phyloP scores from a whole-genome alignment of 225 moss, liverwort and hornwort species.

The Thuidium tamariscinum region DNA sequence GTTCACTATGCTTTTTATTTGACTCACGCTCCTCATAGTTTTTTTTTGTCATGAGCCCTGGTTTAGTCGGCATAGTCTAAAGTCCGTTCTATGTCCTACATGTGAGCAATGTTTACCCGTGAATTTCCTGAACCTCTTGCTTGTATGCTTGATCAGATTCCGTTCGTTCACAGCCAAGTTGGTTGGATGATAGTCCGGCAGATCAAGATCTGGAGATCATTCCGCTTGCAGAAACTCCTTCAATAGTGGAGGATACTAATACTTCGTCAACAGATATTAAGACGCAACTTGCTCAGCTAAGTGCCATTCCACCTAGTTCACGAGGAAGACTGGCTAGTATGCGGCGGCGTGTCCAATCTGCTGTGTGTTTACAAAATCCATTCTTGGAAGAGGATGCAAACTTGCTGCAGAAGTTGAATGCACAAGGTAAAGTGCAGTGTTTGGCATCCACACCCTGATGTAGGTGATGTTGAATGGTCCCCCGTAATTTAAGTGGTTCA shows the following conservation, averaged over 20 bases:
- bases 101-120: not conserved
- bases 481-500: not conserved
- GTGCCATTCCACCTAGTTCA: constrained; percentile 24
- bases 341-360: constrained; percentile 60
- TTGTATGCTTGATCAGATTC: constrained; percentile 17
- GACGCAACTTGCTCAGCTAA: constrained; percentile 20
- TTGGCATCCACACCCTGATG: not conserved
- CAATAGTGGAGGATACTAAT: constrained; percentile 1
- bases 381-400: constrained; percentile 49
- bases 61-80: not conserved
- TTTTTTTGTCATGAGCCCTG: not conserved
- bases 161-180: constrained; percentile 17
- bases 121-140: not conserved
- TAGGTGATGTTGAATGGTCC: not conserved
- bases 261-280: constrained; percentile 14
- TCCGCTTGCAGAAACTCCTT: constrained; percentile 20
- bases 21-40: not conserved
- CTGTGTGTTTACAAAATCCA: constrained; percentile 68
- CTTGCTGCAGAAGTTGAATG: constrained; percentile 23
- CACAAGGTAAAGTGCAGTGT: constrained; percentile 14
- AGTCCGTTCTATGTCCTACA: not conserved
- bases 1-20: not conserved
- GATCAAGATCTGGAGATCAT: constrained; percentile 20
- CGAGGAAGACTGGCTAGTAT: constrained; percentile 43
- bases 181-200: constrained; percentile 34